Evolutionary conservation across 208 protist species (phyloP), one percentile per base, ranked within the genome.

Genomic region (Crithidia mellificae): DNA sequence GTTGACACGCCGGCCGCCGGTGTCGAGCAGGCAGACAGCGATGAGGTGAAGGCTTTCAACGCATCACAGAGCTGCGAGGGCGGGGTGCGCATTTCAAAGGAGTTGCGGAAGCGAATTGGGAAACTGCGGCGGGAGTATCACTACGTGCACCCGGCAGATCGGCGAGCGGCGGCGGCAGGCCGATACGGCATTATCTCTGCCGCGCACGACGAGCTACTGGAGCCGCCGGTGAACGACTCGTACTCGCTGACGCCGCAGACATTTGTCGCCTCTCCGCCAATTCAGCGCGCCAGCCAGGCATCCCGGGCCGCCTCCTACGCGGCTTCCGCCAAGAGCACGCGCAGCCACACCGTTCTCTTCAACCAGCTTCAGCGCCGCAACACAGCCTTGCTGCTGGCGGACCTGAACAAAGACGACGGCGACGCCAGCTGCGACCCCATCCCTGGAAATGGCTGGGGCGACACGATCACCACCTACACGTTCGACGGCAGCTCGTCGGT

Each of bases 361-460:
- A 67, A 61, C n/a, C 81, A 82, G 38, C 59, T 80, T 47, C 74
- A 82, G 63, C 74, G 88, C 34, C 75, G 78, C 20, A 88, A 88
- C 32, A 96, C 88, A 11, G 20, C 88, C 24, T 57, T 63, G 43
- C 38, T 85, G n/a, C 56, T 93, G 59, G 55, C 69, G 2, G 64
- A 90, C 22, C 72, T 93, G 20, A 58, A 57, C 58, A 46, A 38
- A 0, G 39, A 64, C 19, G 56, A 54, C 66, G 39, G 44, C 50
- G 43, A 51, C n/a, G 46, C 32, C 56, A 41, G 62, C 61, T 69
- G 63, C 41, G 63, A 69, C 4, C 75, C 81, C 19, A 75, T 96
- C 15, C 83, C 78, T 50, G 86, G 87, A 8, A 96, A 96, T 66
- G 91, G 91, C 53, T 96, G 91, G 88, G 88, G 87, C 5, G 74